Percentiles rank a stretch among this genome's conserved stretches.
Conservation (phyloP, 192 early-diverging fungal species). For the Lunasporangiospora selenospora region DNA sequence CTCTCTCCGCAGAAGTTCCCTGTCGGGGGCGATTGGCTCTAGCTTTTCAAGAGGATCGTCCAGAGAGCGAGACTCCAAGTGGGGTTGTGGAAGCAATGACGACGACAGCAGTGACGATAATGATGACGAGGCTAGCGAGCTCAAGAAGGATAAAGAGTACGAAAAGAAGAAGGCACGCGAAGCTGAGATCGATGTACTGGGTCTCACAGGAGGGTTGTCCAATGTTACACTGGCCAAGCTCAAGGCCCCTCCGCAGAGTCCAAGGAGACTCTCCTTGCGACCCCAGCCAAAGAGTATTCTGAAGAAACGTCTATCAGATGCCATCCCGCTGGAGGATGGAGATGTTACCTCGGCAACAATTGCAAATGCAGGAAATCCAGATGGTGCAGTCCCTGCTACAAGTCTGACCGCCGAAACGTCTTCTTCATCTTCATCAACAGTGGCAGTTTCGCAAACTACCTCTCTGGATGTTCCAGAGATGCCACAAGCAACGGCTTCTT, state of each 20-base stretch:
- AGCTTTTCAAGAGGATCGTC: too few relatives aligned
- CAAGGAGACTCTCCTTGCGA: neutral
- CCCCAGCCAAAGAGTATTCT: conserved; percentile 10
- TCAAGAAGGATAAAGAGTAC: neutral
- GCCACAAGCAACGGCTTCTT: neutral
- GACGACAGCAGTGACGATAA: neutral
- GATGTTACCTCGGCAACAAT: too few relatives aligned
- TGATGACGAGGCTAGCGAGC: neutral
- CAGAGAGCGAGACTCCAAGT: too few relatives aligned
- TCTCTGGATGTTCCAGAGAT: neutral
- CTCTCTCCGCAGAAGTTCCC: conserved; percentile 19
- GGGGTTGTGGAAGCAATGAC: neutral
- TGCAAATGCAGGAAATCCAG: too few relatives aligned
- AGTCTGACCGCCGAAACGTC: neutral
- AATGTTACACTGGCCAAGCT: conserved; percentile 4
- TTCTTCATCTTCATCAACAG: neutral
- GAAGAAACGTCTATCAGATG: too few relatives aligned
- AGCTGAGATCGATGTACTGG: neutral
- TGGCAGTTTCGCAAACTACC: neutral
- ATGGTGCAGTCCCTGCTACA: neutral
- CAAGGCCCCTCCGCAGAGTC: conserved; percentile 1
- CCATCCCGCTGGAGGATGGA: too few relatives aligned
- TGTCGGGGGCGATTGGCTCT: conserved; percentile 2
- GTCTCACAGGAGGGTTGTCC: conserved; percentile 1
- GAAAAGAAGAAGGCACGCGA: neutral